A percentile compares a stretch with the other conserved stretches of the same genome.
phyloP scores from a whole-genome alignment of 768 basidiomycete genomes.

The Termitomyces sp. region DNA sequence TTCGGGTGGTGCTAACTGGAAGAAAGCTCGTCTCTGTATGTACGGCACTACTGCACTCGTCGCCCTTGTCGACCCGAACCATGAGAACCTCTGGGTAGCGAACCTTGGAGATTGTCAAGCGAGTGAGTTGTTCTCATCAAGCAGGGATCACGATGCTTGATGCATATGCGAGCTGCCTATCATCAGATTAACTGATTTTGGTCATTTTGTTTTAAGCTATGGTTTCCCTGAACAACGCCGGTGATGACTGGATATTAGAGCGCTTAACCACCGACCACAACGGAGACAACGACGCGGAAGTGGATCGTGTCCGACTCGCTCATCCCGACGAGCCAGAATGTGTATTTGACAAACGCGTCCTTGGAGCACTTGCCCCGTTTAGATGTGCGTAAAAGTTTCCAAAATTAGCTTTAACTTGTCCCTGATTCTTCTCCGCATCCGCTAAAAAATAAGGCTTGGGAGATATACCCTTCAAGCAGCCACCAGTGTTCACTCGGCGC shows the following conservation, averaged over 20 bases:
- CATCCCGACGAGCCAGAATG: conserved; percentile 72
- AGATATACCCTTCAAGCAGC: conserved; percentile 69
- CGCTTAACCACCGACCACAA: conserved; percentile 65
- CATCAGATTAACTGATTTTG: neutral
- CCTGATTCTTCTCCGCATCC: conserved; percentile 4
- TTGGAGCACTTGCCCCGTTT: conserved; percentile 74
- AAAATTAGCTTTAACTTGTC: conserved; percentile 10
- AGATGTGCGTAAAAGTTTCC: conserved; percentile 47
- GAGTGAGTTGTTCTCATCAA: conserved; percentile 36
- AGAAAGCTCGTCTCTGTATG: conserved; percentile 66
- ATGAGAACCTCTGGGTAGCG: conserved; percentile 70
- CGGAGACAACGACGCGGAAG: conserved; percentile 60
- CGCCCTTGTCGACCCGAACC: conserved; percentile 64
- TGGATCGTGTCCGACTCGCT: conserved; percentile 53
- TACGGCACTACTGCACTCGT: conserved; percentile 76
- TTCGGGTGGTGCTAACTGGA: conserved; percentile 51
- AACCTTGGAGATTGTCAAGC: conserved; percentile 81
- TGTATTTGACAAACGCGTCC: conserved; percentile 57
- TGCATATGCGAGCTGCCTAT: conserved; percentile 1
- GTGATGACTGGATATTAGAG: conserved; percentile 53
- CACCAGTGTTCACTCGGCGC: conserved; percentile 60
- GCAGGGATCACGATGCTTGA: neutral
- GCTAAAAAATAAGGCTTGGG: conserved; percentile 44
- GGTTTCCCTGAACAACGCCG: conserved; percentile 37
- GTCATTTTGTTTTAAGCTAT: conserved; percentile 32